These are phyloP conservation scores for Marasmius tenuissimus DNA, from an alignment of 1,284 basidiomycete genomes.

Conservation along the genomic window DNA sequence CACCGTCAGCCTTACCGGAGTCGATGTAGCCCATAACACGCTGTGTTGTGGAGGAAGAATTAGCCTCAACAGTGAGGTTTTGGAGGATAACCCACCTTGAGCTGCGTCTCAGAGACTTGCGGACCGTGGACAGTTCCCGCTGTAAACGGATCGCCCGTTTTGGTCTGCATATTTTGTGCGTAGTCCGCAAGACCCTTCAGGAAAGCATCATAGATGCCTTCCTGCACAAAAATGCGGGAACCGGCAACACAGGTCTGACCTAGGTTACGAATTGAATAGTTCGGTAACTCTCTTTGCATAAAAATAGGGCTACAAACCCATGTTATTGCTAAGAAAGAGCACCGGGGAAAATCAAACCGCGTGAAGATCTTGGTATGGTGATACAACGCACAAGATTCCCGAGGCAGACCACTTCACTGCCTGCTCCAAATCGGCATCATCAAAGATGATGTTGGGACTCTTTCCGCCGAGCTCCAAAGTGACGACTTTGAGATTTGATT, in stretches of 20 bases:
- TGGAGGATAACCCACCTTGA: constrained; percentile 44
- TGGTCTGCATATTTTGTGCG: constrained; percentile 44
- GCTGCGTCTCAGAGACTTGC: constrained; percentile 78
- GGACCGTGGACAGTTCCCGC: constrained; percentile 79
- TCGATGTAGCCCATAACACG: constrained; percentile 87
- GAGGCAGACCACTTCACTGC: constrained; percentile 80
- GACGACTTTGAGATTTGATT: constrained; percentile 67
- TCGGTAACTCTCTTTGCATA: neutral
- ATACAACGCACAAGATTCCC: constrained; percentile 69
- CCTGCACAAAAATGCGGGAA: constrained; percentile 84
- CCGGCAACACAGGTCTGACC: constrained; percentile 85
- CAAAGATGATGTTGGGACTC: constrained; percentile 78
- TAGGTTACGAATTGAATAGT: constrained; percentile 25
- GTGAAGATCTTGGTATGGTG: neutral
- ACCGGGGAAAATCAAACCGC: neutral
- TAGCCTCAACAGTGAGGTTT: neutral
- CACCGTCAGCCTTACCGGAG: constrained; percentile 81
- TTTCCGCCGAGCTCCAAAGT: constrained; percentile 81
- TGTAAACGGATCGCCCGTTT: constrained; percentile 79
- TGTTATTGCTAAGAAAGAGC: constrained; percentile 1
- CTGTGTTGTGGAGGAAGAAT: constrained; percentile 25
- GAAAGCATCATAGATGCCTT: constrained; percentile 78
- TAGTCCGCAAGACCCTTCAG: constrained; percentile 54
- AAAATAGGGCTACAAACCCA: neutral
- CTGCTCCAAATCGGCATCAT: constrained; percentile 77